Evolutionary conservation across 164 flowering plant genomes (phyloP).

Genomic region (Paratinospora sagittata): DNA sequence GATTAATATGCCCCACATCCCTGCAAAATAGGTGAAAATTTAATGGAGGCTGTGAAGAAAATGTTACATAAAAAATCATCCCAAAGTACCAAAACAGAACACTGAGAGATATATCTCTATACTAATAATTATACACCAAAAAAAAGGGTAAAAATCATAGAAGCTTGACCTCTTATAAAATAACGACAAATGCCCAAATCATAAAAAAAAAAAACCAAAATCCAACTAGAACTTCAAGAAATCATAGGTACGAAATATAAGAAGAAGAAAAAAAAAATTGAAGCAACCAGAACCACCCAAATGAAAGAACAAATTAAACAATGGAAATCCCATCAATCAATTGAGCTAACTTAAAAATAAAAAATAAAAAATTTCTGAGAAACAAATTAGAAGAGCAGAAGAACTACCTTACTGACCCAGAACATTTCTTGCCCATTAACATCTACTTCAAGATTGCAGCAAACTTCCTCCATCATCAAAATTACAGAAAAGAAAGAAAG

Average conservation of each 20-base stretch:
- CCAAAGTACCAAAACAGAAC: constrained; percentile 1
- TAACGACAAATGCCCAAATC: neutral
- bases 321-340: neutral
- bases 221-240: neutral
- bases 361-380: neutral
- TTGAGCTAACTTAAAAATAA: too few relatives aligned
- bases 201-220: constrained; percentile 5
- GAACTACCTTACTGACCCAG: constrained; percentile 42
- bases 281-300: too few relatives aligned
- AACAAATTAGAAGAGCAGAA: neutral
- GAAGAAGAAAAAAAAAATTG: too few relatives aligned
- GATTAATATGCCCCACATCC: constrained; percentile 6
- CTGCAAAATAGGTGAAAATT: constrained; percentile 13
- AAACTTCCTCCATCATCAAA: constrained; percentile 14
- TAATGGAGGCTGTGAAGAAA: constrained; percentile 8
- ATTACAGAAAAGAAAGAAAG: neutral
- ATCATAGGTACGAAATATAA: too few relatives aligned
- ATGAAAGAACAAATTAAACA: neutral
- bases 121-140: neutral
- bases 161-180: neutral
- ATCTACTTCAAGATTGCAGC: constrained; percentile 43
- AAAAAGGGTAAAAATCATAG: neutral
- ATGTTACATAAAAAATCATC: neutral
- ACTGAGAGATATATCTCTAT: neutral
- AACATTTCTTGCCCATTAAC: constrained; percentile 50